phyloP scores from a whole-genome alignment of 164 flowering plant genomes.

The Piper betle region DNA sequence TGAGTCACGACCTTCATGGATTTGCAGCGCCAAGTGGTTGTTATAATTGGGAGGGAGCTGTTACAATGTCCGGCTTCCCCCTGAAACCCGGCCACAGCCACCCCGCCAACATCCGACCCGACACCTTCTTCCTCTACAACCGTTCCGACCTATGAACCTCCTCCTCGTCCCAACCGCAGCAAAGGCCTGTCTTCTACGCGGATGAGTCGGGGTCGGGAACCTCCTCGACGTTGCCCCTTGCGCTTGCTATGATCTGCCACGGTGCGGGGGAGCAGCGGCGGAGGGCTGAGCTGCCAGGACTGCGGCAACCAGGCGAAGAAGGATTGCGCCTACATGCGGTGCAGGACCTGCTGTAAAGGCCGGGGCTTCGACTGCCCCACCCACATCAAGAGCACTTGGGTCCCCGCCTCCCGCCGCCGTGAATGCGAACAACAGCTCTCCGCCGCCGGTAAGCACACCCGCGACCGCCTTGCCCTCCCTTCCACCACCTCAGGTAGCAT shows the following conservation, averaged over 20 bases:
- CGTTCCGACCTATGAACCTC: slow-evolving; percentile 42
- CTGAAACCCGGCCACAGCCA: slow-evolving; percentile 19
- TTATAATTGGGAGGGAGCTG: slow-evolving; percentile 5
- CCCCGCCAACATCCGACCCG: slow-evolving; percentile 5
- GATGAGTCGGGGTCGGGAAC: no score
- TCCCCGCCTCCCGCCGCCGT: slow-evolving; percentile 32
- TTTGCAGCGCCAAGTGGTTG: slow-evolving; percentile 21
- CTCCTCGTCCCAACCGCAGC: slow-evolving; percentile 17
- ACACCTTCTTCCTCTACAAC: slow-evolving; percentile 23
- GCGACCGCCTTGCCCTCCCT: no score
- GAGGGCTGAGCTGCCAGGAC: slow-evolving; percentile 14
- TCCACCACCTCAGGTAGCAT: slow-evolving; percentile 47
- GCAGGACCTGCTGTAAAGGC: no score
- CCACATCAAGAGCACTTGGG: slow-evolving; percentile 37
- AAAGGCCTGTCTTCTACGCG: background rate
- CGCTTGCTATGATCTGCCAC: slow-evolving; percentile 4
- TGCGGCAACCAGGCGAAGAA: slow-evolving; percentile 51
- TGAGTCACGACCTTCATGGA: slow-evolving; percentile 21
- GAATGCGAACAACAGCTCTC: no score
- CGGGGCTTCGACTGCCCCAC: no score
- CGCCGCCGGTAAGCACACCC: slow-evolving; percentile 13
- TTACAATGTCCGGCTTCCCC: slow-evolving; percentile 51
- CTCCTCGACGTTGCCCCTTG: no score
- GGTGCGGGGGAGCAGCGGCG: no score
- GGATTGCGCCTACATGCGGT: no score